Conservation (phyloP, 2,329 filamentous ascomycete species). For the Phialocephala sp. region DNA sequence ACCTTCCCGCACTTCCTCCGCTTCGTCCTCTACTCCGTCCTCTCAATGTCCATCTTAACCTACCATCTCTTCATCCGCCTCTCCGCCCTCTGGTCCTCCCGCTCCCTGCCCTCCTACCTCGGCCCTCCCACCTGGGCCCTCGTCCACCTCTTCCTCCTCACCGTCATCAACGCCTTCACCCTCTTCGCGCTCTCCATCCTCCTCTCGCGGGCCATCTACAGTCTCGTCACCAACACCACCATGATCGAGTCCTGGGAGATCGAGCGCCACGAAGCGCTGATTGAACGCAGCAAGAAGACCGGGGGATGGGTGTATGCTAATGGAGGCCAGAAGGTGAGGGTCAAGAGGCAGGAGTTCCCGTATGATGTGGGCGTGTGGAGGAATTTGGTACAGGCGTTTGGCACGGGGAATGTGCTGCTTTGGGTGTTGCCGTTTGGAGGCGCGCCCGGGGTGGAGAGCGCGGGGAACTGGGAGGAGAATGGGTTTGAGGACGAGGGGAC, state of each 20-base stretch:
- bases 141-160: slow-evolving; percentile 63
- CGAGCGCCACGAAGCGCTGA: slow-evolving; percentile 64
- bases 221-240: slow-evolving; percentile 72
- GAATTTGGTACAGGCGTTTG: slow-evolving; percentile 80
- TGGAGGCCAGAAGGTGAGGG: slow-evolving; percentile 56
- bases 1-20: slow-evolving; percentile 84
- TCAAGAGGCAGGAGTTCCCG: slow-evolving; percentile 76
- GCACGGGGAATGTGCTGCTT: slow-evolving; percentile 64
- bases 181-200: slow-evolving; percentile 69
- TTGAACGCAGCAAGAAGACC: slow-evolving; percentile 52
- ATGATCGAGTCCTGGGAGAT: slow-evolving; percentile 83
- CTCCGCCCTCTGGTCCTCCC: slow-evolving; percentile 64
- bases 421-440: slow-evolving; percentile 75
- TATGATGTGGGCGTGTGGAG: slow-evolving; percentile 79
- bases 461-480: slow-evolving; percentile 71
- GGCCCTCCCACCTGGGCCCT: slow-evolving; percentile 68
- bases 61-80: slow-evolving; percentile 66
- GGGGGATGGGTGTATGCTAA: slow-evolving; percentile 47
- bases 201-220: slow-evolving; percentile 64
- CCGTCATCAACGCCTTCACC: slow-evolving; percentile 62
- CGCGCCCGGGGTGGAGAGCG: slow-evolving; percentile 48
- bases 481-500: slow-evolving; percentile 71
- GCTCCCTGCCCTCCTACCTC: slow-evolving; percentile 75
- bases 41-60: slow-evolving; percentile 65
- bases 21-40: slow-evolving; percentile 71